Evolutionary conservation across 192 early-diverging fungal genomes (phyloP).

Genomic region (Entomortierella chlamydospora): DNA sequence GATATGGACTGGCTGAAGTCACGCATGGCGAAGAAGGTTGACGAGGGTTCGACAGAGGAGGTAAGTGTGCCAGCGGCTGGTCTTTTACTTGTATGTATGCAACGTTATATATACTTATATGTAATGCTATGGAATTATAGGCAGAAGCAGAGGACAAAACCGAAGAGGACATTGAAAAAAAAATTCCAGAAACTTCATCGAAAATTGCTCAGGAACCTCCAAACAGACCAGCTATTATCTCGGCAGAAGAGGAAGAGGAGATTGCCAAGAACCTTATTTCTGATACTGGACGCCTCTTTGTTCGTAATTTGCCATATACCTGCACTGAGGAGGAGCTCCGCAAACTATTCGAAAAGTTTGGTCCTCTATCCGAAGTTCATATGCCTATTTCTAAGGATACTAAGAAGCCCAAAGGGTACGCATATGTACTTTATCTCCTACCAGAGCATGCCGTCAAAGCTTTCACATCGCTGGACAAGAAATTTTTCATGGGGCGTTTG

Average conservation of each 20-base stretch:
- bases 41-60: neutral
- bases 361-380: conserved; percentile 93
- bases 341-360: conserved; percentile 85
- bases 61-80: conserved; percentile 20
- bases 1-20: conserved; percentile 77
- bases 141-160: conserved; percentile 18
- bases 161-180: conserved; percentile 15
- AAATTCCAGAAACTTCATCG: conserved; percentile 11
- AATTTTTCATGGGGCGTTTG: conserved; percentile 92
- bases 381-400: conserved; percentile 94
- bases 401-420: conserved; percentile 94
- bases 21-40: conserved; percentile 66
- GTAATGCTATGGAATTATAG: conserved; percentile 1
- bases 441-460: conserved; percentile 96
- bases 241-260: conserved; percentile 55
- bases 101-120: too few species aligned
- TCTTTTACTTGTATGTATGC: too few species aligned
- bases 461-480: conserved; percentile 81
- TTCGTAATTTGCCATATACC: conserved; percentile 93
- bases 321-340: conserved; percentile 91
- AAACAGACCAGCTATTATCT: conserved; percentile 49
- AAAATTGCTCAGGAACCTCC: conserved; percentile 49
- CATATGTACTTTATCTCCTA: conserved; percentile 88
- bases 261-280: conserved; percentile 77
- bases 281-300: conserved; percentile 95